Evolutionary conservation across 1,139 yeast genomes (phyloP).

Genomic region (Scheffersomyces insectosa): DNA sequence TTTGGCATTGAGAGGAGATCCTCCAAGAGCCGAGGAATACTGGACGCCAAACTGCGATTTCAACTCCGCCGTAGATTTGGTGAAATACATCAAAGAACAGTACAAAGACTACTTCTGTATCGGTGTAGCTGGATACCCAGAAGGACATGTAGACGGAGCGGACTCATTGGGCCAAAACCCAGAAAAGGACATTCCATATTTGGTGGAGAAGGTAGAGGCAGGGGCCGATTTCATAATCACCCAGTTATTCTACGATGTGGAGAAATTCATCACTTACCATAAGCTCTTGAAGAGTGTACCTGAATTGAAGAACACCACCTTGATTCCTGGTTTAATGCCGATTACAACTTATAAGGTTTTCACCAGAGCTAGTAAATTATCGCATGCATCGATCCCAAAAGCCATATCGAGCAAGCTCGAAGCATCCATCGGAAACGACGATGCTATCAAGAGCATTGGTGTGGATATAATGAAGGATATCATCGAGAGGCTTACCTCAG

Average conservation of each 20-base stretch:
- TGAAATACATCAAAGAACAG: slow-evolving; percentile 65
- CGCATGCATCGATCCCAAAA: slow-evolving; percentile 83
- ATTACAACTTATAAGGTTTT: slow-evolving; percentile 85
- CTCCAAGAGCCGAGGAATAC: slow-evolving; percentile 82
- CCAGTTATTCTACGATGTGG: slow-evolving; percentile 46
- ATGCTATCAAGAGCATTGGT: slow-evolving; percentile 80
- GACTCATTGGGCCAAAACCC: slow-evolving; percentile 63
- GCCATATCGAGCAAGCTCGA: slow-evolving; percentile 42
- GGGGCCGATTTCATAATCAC: slow-evolving; percentile 50
- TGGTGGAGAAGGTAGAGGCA: slow-evolving; percentile 50
- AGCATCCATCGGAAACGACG: slow-evolving; percentile 74
- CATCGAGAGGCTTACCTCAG: slow-evolving; percentile 53
- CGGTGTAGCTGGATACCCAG: slow-evolving; percentile 95
- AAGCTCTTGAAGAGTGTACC: slow-evolving; percentile 33
- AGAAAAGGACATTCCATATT: slow-evolving; percentile 67
- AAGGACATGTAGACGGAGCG: slow-evolving; percentile 90
- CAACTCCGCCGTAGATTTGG: slow-evolving; percentile 78
- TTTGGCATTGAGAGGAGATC: slow-evolving; percentile 93
- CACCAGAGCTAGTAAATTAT: slow-evolving; percentile 82
- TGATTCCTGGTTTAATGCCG: slow-evolving; percentile 97
- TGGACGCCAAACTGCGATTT: slow-evolving; percentile 62
- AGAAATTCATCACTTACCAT: slow-evolving; percentile 42
- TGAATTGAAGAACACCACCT: slow-evolving; percentile 47
- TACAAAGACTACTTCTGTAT: slow-evolving; percentile 79
- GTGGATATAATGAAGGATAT: slow-evolving; percentile 70